phyloP scores from a whole-genome alignment of 2,329 filamentous ascomycete species.

The Aspergillus sp. region DNA sequence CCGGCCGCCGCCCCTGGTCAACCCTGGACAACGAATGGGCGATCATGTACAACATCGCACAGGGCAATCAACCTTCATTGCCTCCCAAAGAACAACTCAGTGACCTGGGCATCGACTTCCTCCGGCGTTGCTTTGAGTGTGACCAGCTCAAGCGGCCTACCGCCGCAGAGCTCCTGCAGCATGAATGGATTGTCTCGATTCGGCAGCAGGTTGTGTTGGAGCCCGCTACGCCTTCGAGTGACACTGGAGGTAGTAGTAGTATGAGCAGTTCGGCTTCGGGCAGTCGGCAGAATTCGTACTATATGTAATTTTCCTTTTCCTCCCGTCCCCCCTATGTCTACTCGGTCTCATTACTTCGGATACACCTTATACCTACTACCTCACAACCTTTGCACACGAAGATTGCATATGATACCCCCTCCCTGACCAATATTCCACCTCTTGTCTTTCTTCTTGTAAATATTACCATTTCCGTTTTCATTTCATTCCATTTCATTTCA shows the following conservation, averaged over 20 bases:
- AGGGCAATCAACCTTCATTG: constrained; percentile 84
- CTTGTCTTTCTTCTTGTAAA: no score
- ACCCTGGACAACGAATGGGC: constrained; percentile 98
- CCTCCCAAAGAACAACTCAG: constrained; percentile 78
- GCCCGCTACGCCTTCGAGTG: constrained; percentile 31
- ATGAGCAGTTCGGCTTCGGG: constrained; percentile 19
- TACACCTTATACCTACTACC: neutral
- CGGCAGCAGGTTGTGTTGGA: constrained; percentile 41
- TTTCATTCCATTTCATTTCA: neutral
- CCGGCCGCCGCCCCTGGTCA: constrained; percentile 86
- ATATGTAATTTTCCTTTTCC: constrained; percentile 3
- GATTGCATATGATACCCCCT: neutral
- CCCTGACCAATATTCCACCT: no score
- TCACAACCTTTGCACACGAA: neutral
- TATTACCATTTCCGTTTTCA: neutral
- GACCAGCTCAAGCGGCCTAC: constrained; percentile 72
- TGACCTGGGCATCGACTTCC: constrained; percentile 74
- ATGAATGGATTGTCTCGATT: constrained; percentile 69
- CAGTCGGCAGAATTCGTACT: constrained; percentile 24
- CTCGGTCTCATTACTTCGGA: neutral
- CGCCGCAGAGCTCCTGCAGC: constrained; percentile 81
- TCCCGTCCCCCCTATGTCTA: neutral
- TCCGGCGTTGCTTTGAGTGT: constrained; percentile 75
- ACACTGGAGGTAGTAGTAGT: constrained; percentile 27
- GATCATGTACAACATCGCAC: constrained; percentile 99